Evolutionary conservation across 306 rosid species (phyloP).

Genomic region (Quillaja saponaria): DNA sequence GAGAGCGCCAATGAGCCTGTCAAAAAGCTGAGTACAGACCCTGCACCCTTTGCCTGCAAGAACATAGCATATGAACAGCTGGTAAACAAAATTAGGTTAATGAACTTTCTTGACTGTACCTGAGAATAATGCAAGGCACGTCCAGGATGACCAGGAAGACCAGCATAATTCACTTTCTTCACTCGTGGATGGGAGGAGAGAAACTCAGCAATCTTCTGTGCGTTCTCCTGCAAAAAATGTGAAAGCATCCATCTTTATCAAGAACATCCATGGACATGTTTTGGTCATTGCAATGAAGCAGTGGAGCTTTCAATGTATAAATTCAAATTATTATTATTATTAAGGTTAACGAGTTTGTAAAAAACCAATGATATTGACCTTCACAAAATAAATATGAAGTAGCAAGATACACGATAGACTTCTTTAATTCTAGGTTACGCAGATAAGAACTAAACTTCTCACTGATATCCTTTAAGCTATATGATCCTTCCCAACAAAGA

Average conservation of each 20-base stretch:
- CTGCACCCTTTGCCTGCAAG: constrained; percentile 88
- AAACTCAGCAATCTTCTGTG: constrained; percentile 90
- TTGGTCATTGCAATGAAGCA: constrained; percentile 2
- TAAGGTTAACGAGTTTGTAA: background rate
- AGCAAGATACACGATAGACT: background rate
- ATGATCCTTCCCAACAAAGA: no score
- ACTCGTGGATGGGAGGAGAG: constrained; percentile 79
- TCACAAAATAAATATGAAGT: background rate
- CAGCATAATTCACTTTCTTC: constrained; percentile 74
- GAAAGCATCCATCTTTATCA: background rate
- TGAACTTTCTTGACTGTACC: constrained; percentile 43
- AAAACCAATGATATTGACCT: background rate
- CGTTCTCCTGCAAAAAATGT: constrained; percentile 68
- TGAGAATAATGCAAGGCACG: constrained; percentile 79
- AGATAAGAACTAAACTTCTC: background rate
- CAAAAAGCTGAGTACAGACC: constrained; percentile 87
- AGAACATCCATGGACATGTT: background rate
- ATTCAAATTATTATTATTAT: background rate
- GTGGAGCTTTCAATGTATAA: background rate
- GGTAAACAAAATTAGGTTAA: background rate
- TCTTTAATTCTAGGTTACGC: background rate
- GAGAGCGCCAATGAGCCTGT: constrained; percentile 82
- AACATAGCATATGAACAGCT: constrained; percentile 15
- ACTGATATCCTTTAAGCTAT: no score
- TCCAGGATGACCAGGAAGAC: constrained; percentile 75